A percentile compares a stretch with the other conserved stretches of the same genome.
Conservation (phyloP, 192 early-diverging fungal genomes). For the Coemansia sp. region DNA sequence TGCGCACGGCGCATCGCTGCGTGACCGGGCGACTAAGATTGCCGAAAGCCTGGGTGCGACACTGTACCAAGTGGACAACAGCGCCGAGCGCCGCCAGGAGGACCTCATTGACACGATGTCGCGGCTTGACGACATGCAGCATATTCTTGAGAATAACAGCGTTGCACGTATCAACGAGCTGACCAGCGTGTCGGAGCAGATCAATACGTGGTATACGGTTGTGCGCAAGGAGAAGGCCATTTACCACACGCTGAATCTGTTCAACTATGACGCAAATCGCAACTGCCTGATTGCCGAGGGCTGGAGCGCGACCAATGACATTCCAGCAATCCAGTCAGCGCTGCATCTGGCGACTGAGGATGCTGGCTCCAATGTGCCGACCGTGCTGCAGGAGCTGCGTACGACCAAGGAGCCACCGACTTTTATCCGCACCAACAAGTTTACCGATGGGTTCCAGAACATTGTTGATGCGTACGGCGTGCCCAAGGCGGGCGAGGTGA, state of each 20-base stretch:
- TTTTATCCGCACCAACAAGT: slow-evolving; percentile 92
- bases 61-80: slow-evolving; percentile 83
- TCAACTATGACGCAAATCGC: slow-evolving; percentile 90
- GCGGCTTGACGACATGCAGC: slow-evolving; percentile 82
- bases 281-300: slow-evolving; percentile 97
- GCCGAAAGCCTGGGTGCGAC: slow-evolving; percentile 94
- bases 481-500: slow-evolving; percentile 94
- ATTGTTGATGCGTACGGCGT: slow-evolving; percentile 98
- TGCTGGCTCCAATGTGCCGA: slow-evolving; percentile 84
- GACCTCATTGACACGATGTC: slow-evolving; percentile 74
- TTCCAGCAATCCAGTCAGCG: slow-evolving; percentile 77
- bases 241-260: slow-evolving; percentile 94
- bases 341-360: slow-evolving; percentile 81
- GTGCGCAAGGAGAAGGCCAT: slow-evolving; percentile 98
- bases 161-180: slow-evolving; percentile 83
- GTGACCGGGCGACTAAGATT: slow-evolving; percentile 89
- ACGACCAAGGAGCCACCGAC: slow-evolving; percentile 92
- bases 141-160: slow-evolving; percentile 83
- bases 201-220: slow-evolving; percentile 84
- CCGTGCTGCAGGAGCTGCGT: slow-evolving; percentile 80
- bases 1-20: slow-evolving; percentile 90
- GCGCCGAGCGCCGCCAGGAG: slow-evolving; percentile 80
- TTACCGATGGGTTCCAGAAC: slow-evolving; percentile 93
- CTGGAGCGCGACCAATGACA: slow-evolving; percentile 90
- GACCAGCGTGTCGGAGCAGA: slow-evolving; percentile 75